Base-by-base conservation (phyloP, 2,329 filamentous ascomycete species). In the Cryphonectria carpinicola region DNA sequence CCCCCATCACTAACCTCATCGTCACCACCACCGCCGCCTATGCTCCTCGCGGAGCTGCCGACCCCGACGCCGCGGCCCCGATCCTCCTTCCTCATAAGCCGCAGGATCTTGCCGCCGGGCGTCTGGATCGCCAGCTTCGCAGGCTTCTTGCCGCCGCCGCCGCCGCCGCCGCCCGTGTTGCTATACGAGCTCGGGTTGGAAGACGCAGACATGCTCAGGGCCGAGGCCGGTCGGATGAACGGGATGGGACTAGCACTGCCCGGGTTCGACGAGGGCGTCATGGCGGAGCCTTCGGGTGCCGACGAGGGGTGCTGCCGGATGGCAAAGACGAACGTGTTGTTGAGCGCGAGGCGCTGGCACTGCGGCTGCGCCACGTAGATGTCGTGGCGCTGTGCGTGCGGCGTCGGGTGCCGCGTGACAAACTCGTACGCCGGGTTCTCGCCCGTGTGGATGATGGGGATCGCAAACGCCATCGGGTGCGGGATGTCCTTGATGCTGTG, bases 291-390 rank as follows among this genome's bases (percentile, higher is more conserved):
- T 58, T 73, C 77, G 0, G 78, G 74, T 0, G 80, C 72, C 0
- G 93, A 92, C 79, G 83, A 86, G 0, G 95, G 93, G 78, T 99
- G 95, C 78, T 99, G 96, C 62, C 96, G 93, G 72, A 99, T 92
- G 67, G 93, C 93, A 80, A 99, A 99, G 39, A 99, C 95, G 78
- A 98, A 99, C 0, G 96, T 99, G 79, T 99, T 98, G 84, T 98
- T 98, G 69, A 97, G 86, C 1, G 94, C 95, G 39, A 99, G 85
- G 37, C 91, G 89, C 74, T 92, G 88, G 79, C 96, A 99, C 80
- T 99, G 97, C 1, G 97, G 96, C 78, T 98, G 96, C 61, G 95
- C 93, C 73, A 99, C 93, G 80, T 99, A 99, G 71, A 99, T 90
- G 79, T 99, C 96, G 80, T 99, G 95, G 58, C 95, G 90, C 78